Evolutionary conservation across 1,284 basidiomycete genomes (phyloP), one percentile per base, ranked within the genome.

Genomic region (Rhodotorula sp.): DNA sequence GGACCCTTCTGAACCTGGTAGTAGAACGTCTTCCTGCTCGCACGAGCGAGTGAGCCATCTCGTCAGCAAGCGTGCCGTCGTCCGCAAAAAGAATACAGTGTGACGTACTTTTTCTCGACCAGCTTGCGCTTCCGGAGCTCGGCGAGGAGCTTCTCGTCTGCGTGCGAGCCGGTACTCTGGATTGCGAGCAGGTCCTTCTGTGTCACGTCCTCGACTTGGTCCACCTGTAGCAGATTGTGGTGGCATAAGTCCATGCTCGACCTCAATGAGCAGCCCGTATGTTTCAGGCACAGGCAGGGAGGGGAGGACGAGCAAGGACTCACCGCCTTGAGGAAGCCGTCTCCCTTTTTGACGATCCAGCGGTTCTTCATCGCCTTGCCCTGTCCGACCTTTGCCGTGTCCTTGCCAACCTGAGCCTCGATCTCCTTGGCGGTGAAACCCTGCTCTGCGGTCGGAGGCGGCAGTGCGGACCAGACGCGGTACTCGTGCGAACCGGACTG

Each of bases 341-440:
- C 87, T 5, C 91, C 92, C 75, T 96, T 91, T 82, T 98, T 98
- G 46, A 86, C 87, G 76, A 98, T 93, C 95, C 97, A 99, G 76
- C 91, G 92, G 80, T 92, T 96, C 84, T 95, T 97, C 87, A 99
- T 97, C 31, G 96, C 97, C 75, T 91, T 88, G 43, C 90, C 90
- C 82, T 99, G 97, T 4, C 97, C 97, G 73, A 85, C 87, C 84
- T 94, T 96, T 26, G 91, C 88, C 8, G 87, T 86, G 77, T 95
- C 92, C 69, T 90, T 89, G 16, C 93, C 93, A 16, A 97, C 86
- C 67, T 84, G 81, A 76, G 86, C 86, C 83, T 76, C 76, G 10
- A 79, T 71, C 54, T 77, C 68, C 67, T 75, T 71, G 18, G 74
- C 75, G 23, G 74, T 70, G 51, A 73, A 56, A 7, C 65, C 65